Base-by-base conservation (phyloP, 2,329 filamentous ascomycete genomes). In the Talaromyces sp. region DNA sequence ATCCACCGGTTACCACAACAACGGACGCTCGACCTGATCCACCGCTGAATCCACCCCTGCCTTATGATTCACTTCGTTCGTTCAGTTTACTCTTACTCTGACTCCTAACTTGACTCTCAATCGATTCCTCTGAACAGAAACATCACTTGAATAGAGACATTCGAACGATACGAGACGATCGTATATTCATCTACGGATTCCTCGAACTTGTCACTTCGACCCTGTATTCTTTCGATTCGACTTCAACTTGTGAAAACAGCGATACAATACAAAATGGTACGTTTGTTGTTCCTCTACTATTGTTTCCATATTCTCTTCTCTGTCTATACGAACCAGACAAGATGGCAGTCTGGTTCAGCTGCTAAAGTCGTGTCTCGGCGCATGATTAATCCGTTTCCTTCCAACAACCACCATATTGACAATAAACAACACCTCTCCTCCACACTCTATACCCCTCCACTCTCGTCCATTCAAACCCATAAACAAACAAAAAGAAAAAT, bases 1-100 rank as follows among this genome's bases (percentile, higher is more conserved):
- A 19, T 19, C 28, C 45, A 33, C 45, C 36, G 57, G 57, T 56
- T 56, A 59, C 57, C 57, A 57, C 56, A 61, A 59, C 56, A 59
- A 59, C 53, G 54, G 33, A 43, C 55, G 36, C 54, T 17, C 17
- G 41, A 19, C 31, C 54, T 22, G 21, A 53, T 60, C 53, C 45
- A 61, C 57, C 35, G 33, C n/a, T 35, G 33, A 43, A 36, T 53
- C 46, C 53, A 37, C 54, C 56, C 52, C 57, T 60, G 45, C 53
- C 54, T 54, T 54, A 58, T 60, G 35, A 60, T 31, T 2, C 25
- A 28, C 25, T 28, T n/a, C n/a, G n/a, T n/a, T n/a, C n/a, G n/a
- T n/a, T n/a, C n/a, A n/a, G n/a, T n/a, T n/a, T n/a, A n/a, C n/a
- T n/a, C n/a, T n/a, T n/a, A n/a, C n/a, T n/a, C n/a, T n/a, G n/a